Evolutionary conservation across 1,139 yeast species (phyloP).

Genomic region (Eremothecium sinecaudum): DNA sequence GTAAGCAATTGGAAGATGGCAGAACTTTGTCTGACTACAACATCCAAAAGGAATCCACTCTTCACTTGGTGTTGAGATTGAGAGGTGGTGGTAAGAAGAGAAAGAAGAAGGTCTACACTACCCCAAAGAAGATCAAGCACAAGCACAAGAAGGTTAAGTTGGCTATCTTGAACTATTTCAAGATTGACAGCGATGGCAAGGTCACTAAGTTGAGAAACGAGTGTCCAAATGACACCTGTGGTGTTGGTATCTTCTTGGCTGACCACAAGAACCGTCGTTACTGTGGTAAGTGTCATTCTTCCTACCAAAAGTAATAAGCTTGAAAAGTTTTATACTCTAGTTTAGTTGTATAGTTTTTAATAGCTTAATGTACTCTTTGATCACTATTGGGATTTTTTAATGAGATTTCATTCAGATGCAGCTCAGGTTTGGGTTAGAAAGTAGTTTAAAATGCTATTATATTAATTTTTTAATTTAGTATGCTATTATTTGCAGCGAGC

Average conservation of each 20-base stretch:
- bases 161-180: constrained; percentile 99
- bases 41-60: constrained; percentile 99
- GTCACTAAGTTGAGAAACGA: constrained; percentile 99
- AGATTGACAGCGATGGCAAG: constrained; percentile 97
- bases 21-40: constrained; percentile 98
- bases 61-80: constrained; percentile 95
- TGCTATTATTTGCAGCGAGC: no score
- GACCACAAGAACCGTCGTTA: constrained; percentile 92
- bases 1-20: constrained; percentile 99
- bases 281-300: constrained; percentile 99
- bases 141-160: constrained; percentile 98
- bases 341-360: not conserved
- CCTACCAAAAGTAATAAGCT: constrained; percentile 47
- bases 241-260: constrained; percentile 99
- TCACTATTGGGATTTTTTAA: no score
- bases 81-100: constrained; percentile 99
- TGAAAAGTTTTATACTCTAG: not conserved
- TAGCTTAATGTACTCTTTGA: no score
- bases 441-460: no score
- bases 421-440: no score
- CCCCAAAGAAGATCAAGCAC: constrained; percentile 99
- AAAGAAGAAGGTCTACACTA: constrained; percentile 99
- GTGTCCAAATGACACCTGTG: constrained; percentile 89
- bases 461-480: no score
- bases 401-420: no score